A percentile compares a stretch with the other conserved stretches of the same genome.
Evolutionary conservation across 1,284 basidiomycete species (phyloP).

Genomic region (Cystobasidium pallidum): DNA sequence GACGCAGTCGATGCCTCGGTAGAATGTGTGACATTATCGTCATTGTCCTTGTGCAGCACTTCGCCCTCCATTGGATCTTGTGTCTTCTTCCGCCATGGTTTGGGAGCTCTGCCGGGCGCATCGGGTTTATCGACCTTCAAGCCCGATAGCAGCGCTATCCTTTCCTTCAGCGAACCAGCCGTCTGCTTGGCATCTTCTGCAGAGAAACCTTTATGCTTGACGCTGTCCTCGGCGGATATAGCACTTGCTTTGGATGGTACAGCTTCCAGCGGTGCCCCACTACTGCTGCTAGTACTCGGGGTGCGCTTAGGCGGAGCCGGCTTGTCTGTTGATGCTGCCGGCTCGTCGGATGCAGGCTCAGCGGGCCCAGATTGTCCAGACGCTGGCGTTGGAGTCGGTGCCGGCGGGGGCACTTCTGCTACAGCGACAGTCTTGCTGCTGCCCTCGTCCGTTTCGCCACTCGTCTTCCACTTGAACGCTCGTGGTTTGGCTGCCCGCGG

Average conservation of each 20-base stretch:
- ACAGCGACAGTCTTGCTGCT: constrained; percentile 27
- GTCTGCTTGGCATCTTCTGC: constrained; percentile 80
- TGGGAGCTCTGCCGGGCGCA: constrained; percentile 65
- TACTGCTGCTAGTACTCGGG: constrained; percentile 1
- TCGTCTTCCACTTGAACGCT: constrained; percentile 45
- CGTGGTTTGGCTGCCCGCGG: constrained; percentile 33
- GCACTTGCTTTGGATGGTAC: constrained; percentile 21
- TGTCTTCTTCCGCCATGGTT: constrained; percentile 62
- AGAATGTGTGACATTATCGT: constrained; percentile 48
- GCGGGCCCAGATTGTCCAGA: neutral
- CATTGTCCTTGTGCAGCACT: constrained; percentile 55
- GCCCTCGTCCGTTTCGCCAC: constrained; percentile 19
- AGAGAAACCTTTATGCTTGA: constrained; percentile 63
- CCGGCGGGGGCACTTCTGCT: constrained; percentile 19
- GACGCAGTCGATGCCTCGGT: constrained; percentile 43
- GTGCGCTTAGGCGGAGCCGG: neutral
- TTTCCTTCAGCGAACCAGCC: constrained; percentile 76
- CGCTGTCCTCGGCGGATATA: neutral
- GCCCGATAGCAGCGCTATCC: constrained; percentile 82
- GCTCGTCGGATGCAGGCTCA: neutral
- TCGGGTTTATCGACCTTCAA: constrained; percentile 62
- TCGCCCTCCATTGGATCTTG: constrained; percentile 50
- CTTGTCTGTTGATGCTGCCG: constrained; percentile 11
- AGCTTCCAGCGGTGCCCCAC: constrained; percentile 31
- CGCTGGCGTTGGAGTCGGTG: constrained; percentile 33